Evolutionary conservation across 2,329 filamentous ascomycete species (phyloP), one percentile per base, ranked within the genome.

Genomic region (Trichophyton equinum): DNA sequence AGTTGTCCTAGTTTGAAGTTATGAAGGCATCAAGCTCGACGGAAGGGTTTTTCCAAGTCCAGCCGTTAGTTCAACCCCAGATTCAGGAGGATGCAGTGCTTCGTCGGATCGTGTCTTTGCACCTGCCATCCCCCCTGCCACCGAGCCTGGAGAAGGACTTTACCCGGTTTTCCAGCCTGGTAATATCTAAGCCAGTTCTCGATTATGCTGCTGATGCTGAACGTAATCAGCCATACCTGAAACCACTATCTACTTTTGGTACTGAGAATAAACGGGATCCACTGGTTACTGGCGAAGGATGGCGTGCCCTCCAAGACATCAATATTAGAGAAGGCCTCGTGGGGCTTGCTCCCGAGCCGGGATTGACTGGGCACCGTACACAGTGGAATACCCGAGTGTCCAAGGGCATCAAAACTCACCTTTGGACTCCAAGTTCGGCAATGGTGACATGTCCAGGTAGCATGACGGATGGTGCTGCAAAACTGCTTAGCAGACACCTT

Each of bases 381-480:
- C 4, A 53, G 13, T 67, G 62, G 62, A 69, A 68, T 62, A 65
- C 60, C 9, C 64, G 68, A 4, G 63, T 67, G 11, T 64, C 65
- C 59, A 67, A 69, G 42, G 67, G 64, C 22, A 27, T 67, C 4
- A 68, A 68, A 53, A 59, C 64, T 57, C 63, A 66, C 56, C 57
- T 68, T 8, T 68, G 68, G 68, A 62, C 62, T 25, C 63, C 65
- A 4, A 68, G 68, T 58, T 63, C 65, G n/a, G 68, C 65, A 5
- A 63, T 70, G 58, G 66, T 66, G 18, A 68, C 66, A 18, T 70
- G 68, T 44, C 68, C 68, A 1, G 64, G 65, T 33, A 65, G 67
- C 4, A 70, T 70, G 68, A 70, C 68, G 5, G 67, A 70, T 62
- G 68, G 68, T 3, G 68, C 68, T 2, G 68, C 68, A 8, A 66